Base-by-base conservation (phyloP, 106 monocot species). In the Dioscorea alata region DNA sequence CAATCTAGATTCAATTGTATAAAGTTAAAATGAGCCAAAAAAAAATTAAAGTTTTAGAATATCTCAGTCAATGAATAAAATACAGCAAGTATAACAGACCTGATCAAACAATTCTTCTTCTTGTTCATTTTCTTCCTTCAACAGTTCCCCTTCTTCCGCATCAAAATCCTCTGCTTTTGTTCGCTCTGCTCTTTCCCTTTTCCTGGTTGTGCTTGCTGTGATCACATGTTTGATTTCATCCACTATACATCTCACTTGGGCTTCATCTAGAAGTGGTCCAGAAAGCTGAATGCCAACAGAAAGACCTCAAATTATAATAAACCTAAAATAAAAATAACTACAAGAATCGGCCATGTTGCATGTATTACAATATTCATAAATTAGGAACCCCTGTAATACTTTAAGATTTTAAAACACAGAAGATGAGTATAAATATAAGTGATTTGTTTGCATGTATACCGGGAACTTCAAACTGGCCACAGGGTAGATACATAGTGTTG, bases 51-150 rank as follows among this genome's bases (percentile, higher is more conserved):
- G 16, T 23, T 68, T 21, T 21, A 49, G 63, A 19, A 24, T 19
- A 67, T 42, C 3, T 34, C 34, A 34, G 34, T 34, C 42, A 42
- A 42, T 42, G 10, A 10, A 42, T 42, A 6, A 1, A 42, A 42
- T 42, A 42, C 2, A 5, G 42, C 42, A 42, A 42, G 42, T 42
- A 28, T 32, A 33, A 49, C 71, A 68, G 59, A 97, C 96, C 77
- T 92, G 89, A 73, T 84, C 86, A 69, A 89, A 97, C 19, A 97
- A 74, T 80, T 97, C 96, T 53, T 99, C 97, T 66, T 99, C 97
- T 73, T 90, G 90, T 34, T 99, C 97, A 80, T 99, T 93, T 77
- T 99, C 97, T 90, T 90, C 92, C 64, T 79, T 79, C 35, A 99
- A 84, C 14, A 99, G 49, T 67, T 99, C 92, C 18, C 91, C 86